Evolutionary conservation across 331 rosid species (phyloP), one percentile per base, ranked within the genome.

Genomic region (Quercus lobata): DNA sequence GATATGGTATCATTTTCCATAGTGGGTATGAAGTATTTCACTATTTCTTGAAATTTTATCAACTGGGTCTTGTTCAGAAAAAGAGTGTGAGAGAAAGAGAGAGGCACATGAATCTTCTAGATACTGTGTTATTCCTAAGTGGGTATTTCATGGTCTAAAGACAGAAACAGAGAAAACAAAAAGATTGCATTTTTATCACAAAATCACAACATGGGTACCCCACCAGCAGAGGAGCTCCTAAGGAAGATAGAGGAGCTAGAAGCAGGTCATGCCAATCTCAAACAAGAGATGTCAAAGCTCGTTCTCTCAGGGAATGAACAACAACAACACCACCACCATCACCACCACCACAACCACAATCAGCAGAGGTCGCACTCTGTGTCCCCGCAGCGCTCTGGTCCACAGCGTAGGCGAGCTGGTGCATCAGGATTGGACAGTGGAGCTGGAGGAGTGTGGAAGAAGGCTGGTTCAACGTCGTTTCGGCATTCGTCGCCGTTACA

Each of bases 171-270:
- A 6, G 53, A 18, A 46, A 63, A 24, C 46, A 8, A 41, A 29
- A 27, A 27, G 37, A 62, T 18, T 15, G 54, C 54, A 49, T 49
- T 49, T 49, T 49, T 49, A 49, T 24, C 29, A 3, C 53, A 68
- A 19, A 66, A 34, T 12, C 25, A 21, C 10, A 30, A 55, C 74
- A 96, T 90, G 97, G 97, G 86, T 44, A 82, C 81, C 30, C 89
- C 93, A 71, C 90, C 88, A 32, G 85, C 91, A 27, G 97, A 91
- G 68, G 94, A 96, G 87, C 91, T 88, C 12, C 74, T 91, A 58
- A 88, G 83, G 90, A 96, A 96, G 98, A 91, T 96, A 91, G 89
- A 90, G 46, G 87, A 89, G 53, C 90, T 96, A 4, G 99, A 93
- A 69, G 97, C 85, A 3, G 98, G 97, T 18, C 99, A 96, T 19